These are phyloP conservation scores for cucumber (Cucumis sativus) DNA, from an alignment of 306 rosid species.

Conservation along the genomic window DNA sequence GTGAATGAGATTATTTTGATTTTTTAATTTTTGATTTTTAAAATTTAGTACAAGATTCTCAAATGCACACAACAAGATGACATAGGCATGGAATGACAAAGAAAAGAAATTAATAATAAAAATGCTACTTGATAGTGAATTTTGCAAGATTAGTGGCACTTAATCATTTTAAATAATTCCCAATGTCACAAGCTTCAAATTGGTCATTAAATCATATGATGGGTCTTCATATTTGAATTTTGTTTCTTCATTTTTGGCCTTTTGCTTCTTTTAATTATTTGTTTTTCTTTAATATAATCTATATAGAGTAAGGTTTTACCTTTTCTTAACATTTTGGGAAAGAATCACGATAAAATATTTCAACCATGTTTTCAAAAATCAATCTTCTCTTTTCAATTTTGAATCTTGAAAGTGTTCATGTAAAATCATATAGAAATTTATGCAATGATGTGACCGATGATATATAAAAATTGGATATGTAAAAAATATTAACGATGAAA, in stretches of 20 bases:
- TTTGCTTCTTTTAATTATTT: neutral
- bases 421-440: no score
- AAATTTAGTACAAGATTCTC: neutral
- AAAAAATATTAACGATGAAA: no score
- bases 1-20: neutral
- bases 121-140: neutral
- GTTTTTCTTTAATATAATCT: neutral
- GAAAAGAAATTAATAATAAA: neutral
- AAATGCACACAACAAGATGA: neutral
- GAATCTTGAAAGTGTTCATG: no score
- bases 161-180: neutral
- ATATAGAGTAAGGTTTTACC: no score
- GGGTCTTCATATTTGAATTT: neutral
- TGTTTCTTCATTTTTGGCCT: neutral
- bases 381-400: no score
- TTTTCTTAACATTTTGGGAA: no score
- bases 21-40: neutral
- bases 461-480: no score
- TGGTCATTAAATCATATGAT: neutral
- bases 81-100: neutral
- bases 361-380: no score
- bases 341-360: no score
- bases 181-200: neutral
- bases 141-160: neutral
- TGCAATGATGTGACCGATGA: no score